Percentiles rank a stretch among this genome's conserved stretches.
Evolutionary conservation across 2,329 filamentous ascomycete species (phyloP).

Genomic region (Fusarium burgessii): DNA sequence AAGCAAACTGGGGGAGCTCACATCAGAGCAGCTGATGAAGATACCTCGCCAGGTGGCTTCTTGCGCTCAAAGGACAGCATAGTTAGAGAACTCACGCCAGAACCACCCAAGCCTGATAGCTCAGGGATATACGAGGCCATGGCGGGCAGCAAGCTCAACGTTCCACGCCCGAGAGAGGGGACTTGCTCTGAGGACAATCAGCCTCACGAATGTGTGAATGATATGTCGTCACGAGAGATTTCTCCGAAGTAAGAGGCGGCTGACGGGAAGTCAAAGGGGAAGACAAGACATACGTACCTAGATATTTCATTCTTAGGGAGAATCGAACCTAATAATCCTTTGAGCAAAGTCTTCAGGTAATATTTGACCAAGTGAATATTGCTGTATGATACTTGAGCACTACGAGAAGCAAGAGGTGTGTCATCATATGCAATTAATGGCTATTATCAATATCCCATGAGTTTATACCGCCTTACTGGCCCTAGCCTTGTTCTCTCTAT

Average conservation of each 20-base stretch:
- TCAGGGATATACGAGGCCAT: slow-evolving; percentile 44
- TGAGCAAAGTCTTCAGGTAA: not conserved
- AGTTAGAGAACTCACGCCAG: slow-evolving; percentile 27
- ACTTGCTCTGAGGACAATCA: slow-evolving; percentile 51
- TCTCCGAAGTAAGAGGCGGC: slow-evolving; percentile 14
- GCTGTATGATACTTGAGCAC: not conserved
- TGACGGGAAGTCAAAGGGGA: not conserved
- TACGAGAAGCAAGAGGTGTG: not conserved
- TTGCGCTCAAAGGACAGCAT: slow-evolving; percentile 41
- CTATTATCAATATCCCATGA: slow-evolving; percentile 37
- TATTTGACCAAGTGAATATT: not conserved
- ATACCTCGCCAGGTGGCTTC: not conserved
- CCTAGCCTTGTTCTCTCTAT: slow-evolving; percentile 72
- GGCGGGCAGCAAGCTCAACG: slow-evolving; percentile 33
- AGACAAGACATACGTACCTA: slow-evolving; percentile 8
- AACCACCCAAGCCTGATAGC: slow-evolving; percentile 32
- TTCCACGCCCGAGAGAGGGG: slow-evolving; percentile 18
- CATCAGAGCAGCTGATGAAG: not conserved
- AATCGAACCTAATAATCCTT: not conserved
- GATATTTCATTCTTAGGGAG: not conserved
- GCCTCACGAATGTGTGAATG: slow-evolving; percentile 49
- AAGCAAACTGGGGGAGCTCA: slow-evolving; percentile 23
- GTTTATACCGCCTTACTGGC: slow-evolving; percentile 55
- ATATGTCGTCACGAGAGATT: slow-evolving; percentile 27
- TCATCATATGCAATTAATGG: slow-evolving; percentile 17